Conservation (phyloP, 2,329 filamentous ascomycete genomes). For the Penicillium sp. region DNA sequence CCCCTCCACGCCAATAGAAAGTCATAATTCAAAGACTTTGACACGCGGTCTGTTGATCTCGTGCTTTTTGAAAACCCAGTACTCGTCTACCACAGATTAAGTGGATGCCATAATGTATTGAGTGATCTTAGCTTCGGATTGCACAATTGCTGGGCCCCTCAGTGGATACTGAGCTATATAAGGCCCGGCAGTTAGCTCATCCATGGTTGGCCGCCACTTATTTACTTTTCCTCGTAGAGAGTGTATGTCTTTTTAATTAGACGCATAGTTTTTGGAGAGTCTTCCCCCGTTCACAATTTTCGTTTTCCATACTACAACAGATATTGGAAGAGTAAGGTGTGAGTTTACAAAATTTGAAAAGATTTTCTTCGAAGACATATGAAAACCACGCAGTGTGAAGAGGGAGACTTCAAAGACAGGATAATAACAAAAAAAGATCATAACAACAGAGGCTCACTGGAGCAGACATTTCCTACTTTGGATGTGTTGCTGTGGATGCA, state of each 20-base stretch:
- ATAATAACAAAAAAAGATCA: no score
- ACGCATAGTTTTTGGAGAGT: background rate
- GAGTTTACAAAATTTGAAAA: no score
- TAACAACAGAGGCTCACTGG: no score
- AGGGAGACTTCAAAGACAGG: no score
- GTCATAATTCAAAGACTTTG: background rate
- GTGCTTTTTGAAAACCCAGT: background rate
- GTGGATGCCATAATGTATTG: background rate
- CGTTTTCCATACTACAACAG: no score
- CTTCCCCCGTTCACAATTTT: no score
- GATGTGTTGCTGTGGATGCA: no score
- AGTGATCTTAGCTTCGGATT: conserved; percentile 15
- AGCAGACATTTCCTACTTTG: no score
- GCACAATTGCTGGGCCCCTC: conserved; percentile 15
- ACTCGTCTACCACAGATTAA: background rate
- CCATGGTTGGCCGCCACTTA: background rate
- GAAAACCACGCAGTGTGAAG: no score
- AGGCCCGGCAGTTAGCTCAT: background rate
- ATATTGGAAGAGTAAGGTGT: no score
- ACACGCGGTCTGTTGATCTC: conserved; percentile 7
- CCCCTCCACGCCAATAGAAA: conserved; percentile 1
- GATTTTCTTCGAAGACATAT: no score
- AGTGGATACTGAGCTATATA: background rate
- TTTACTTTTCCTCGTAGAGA: background rate
- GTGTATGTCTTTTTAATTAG: background rate